A percentile compares a stretch with the other conserved stretches of the same genome.
These are phyloP conservation scores for Aquilaria yunnanensis DNA, from an alignment of 345 rosid species.

Conservation along the genomic window DNA sequence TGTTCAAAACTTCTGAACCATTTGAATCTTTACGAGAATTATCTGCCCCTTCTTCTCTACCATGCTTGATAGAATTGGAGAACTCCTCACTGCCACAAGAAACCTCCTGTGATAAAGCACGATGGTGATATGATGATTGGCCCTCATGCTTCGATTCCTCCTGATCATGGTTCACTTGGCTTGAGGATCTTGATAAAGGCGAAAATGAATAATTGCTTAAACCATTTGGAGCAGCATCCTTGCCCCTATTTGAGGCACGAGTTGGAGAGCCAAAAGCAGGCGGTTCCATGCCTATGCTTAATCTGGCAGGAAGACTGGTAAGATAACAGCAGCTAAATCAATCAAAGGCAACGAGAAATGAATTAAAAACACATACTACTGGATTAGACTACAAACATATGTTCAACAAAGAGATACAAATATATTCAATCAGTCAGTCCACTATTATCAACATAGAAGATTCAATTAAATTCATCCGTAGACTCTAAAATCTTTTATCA, in stretches of 20 bases:
- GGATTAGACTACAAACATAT: too few species aligned
- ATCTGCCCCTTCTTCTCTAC: slow-evolving; percentile 20
- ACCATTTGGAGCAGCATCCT: slow-evolving; percentile 30
- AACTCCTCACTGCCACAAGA: slow-evolving; percentile 21
- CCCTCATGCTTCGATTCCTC: slow-evolving; percentile 21
- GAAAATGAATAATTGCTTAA: slow-evolving; percentile 22
- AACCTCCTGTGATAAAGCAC: slow-evolving; percentile 27
- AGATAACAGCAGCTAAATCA: slow-evolving; percentile 9
- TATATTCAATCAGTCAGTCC: too few species aligned
- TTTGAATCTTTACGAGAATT: slow-evolving; percentile 21
- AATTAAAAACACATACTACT: too few species aligned
- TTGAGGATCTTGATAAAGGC: slow-evolving; percentile 45
- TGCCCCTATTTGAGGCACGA: slow-evolving; percentile 28
- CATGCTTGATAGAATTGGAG: slow-evolving; percentile 14
- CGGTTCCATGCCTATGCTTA: slow-evolving; percentile 40
- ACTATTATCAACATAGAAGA: background rate
- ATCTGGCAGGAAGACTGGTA: slow-evolving; percentile 57
- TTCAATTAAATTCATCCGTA: background rate
- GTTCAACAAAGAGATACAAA: too few species aligned
- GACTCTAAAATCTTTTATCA: background rate
- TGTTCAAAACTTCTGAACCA: slow-evolving; percentile 18
- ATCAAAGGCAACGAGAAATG: background rate
- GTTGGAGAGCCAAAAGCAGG: slow-evolving; percentile 49
- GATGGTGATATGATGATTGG: slow-evolving; percentile 16
- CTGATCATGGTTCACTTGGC: slow-evolving; percentile 22